phyloP scores from a whole-genome alignment of 805 yeast species.

The Candida multigemmis region DNA sequence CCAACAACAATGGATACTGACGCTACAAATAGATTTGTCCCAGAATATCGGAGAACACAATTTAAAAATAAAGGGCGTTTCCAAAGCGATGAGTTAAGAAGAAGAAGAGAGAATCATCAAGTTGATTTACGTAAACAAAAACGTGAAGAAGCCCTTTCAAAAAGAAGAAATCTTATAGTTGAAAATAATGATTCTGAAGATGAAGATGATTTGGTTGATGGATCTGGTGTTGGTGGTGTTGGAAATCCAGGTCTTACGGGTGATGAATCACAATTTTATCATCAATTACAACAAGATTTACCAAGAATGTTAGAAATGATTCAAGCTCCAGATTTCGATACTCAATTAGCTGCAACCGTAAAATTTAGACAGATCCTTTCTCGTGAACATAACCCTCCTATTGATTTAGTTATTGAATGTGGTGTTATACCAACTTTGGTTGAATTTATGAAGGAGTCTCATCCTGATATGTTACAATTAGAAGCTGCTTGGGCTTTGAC shows the following conservation, averaged over 20 bases:
- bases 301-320: constrained; percentile 82
- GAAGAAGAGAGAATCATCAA: constrained; percentile 96
- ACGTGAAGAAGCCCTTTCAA: constrained; percentile 89
- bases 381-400: constrained; percentile 94
- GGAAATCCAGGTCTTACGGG: constrained; percentile 31
- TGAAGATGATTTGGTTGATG: constrained; percentile 28
- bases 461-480: constrained; percentile 81
- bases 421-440: constrained; percentile 93
- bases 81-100: constrained; percentile 91
- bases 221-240: constrained; percentile 18
- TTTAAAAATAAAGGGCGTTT: constrained; percentile 93
- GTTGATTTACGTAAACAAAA: constrained; percentile 94
- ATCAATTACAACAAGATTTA: constrained; percentile 47
- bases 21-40: constrained; percentile 76
- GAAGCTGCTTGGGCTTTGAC: constrained; percentile 99
- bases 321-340: constrained; percentile 64
- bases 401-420: constrained; percentile 81
- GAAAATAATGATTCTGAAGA: constrained; percentile 34
- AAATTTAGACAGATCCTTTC: constrained; percentile 90
- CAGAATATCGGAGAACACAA: constrained; percentile 94
- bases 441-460: constrained; percentile 62
- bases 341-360: constrained; percentile 81
- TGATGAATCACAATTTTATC: constrained; percentile 32
- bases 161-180: constrained; percentile 70
- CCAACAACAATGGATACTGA: constrained; percentile 55